Base-by-base conservation (phyloP, 1,139 yeast species). In the Geotrichum candidum region DNA sequence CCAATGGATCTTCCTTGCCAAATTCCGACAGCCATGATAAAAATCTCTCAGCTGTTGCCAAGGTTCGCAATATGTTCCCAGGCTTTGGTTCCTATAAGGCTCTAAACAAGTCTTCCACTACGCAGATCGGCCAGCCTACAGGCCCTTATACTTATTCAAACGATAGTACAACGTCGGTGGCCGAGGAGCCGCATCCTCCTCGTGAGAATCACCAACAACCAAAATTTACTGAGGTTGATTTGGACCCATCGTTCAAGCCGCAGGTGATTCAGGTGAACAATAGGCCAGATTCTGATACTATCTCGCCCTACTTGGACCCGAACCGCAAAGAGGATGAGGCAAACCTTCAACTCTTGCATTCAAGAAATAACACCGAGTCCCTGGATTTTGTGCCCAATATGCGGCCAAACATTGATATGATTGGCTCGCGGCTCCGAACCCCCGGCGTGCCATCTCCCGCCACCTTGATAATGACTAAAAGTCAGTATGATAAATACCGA, bases 21-120 rank as follows among this genome's bases (percentile, higher is more conserved):
- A 55, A 59, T 54, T 54, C 53, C 35, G 54, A 45, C 33, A 33
- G 52, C 35, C 57, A 45, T 22, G 51, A 56, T n/a, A 56, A 33
- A 38, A 41, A 25, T 27, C n/a, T 35, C 11, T 50, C 60, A 2
- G 51, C 62, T 18, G 59, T 59, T 15, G 46, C 64, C 11, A 62
- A 62, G 41, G 64, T 62, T 15, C 54, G 60, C 29, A 59, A 54
- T 38, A 62, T 62, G 62, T 62, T 62, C 41, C 64, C 64, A 11
- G 62, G 64, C n/a, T 59, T 62, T 52, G 53, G 61, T 22, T 53
- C 53, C 11, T 59, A 59, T 53, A 62, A 59, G 51, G 54, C 64
- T 3, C 41, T 62, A 18, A 53, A 55, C 50, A 59, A 59, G 38
- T 51, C 23, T 18, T 54, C 10, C 38, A 56, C 18, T 29, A 38